These are phyloP conservation scores for Teunomyces atbi DNA, from an alignment of 805 yeast genomes.

Conservation along the genomic window DNA sequence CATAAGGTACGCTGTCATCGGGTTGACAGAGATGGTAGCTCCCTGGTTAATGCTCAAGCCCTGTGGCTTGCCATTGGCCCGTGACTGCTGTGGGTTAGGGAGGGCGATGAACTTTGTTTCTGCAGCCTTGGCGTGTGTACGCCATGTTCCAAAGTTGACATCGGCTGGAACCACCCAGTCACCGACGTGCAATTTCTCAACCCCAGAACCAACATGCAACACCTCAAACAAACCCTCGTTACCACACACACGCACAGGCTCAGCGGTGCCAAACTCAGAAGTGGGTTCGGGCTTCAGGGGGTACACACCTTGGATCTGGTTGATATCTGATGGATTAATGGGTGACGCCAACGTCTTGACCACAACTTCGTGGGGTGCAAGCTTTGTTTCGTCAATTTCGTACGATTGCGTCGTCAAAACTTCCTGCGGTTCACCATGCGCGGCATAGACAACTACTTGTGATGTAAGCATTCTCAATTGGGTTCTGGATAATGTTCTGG, in stretches of 20 bases:
- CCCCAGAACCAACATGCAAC: constrained; percentile 63
- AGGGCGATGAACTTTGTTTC: constrained; percentile 56
- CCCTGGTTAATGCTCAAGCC: constrained; percentile 54
- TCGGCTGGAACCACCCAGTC: constrained; percentile 85
- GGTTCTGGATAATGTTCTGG: background rate
- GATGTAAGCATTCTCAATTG: constrained; percentile 44
- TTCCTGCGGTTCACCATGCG: constrained; percentile 66
- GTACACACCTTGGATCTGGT: constrained; percentile 47
- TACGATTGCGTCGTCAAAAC: constrained; percentile 53
- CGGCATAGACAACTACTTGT: constrained; percentile 63
- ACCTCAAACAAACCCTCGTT: constrained; percentile 92
- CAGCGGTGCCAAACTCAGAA: constrained; percentile 52
- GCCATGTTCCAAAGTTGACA: constrained; percentile 92
- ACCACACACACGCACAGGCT: constrained; percentile 83
- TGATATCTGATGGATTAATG: constrained; percentile 44
- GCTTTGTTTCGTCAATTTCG: constrained; percentile 46
- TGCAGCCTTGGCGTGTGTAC: constrained; percentile 64
- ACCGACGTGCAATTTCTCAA: constrained; percentile 52
- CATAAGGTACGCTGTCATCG: constrained; percentile 89
- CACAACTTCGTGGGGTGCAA: constrained; percentile 32
- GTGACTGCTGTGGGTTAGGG: constrained; percentile 50
- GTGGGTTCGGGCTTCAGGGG: constrained; percentile 50
- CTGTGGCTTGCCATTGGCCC: constrained; percentile 28
- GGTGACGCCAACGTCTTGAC: constrained; percentile 42
- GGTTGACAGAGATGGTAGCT: constrained; percentile 90